These are phyloP conservation scores for Saccharomyces pastorianus DNA, from an alignment of 1,139 yeast genomes.

Conservation along the genomic window DNA sequence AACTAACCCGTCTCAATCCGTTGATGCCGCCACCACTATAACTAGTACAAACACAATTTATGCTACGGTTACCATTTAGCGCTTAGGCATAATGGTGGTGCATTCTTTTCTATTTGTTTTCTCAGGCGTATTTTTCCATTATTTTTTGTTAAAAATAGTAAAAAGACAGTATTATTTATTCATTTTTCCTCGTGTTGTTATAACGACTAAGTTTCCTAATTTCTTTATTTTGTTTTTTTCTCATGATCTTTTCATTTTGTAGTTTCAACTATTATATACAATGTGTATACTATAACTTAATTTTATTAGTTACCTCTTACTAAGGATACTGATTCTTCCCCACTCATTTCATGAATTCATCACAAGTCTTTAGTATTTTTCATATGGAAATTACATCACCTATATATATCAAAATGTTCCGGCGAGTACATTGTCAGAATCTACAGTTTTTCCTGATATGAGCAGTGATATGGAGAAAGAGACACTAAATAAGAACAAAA, in stretches of 20 bases:
- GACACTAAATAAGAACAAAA: neutral
- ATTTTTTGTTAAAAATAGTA: neutral
- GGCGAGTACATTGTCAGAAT: neutral
- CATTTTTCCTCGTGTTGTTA: neutral
- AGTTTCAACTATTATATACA: neutral
- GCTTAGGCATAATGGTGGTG: neutral
- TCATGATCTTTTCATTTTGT: neutral
- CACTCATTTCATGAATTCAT: neutral
- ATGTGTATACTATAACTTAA: neutral
- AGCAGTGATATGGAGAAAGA: neutral
- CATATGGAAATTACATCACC: too few species aligned
- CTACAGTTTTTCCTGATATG: neutral
- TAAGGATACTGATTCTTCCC: neutral
- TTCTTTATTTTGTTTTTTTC: neutral
- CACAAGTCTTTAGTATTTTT: neutral
- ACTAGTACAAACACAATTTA: slow-evolving; percentile 25
- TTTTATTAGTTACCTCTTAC: neutral
- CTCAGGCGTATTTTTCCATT: neutral
- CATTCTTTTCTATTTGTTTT: neutral
- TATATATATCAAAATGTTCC: neutral
- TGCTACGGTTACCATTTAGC: slow-evolving; percentile 12
- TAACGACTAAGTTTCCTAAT: neutral
- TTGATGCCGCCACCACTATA: slow-evolving; percentile 30
- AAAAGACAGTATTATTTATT: neutral
- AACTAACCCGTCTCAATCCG: slow-evolving; percentile 24